Conservation (phyloP, 2,329 filamentous ascomycete genomes). For the Aspergillus clavatus region DNA sequence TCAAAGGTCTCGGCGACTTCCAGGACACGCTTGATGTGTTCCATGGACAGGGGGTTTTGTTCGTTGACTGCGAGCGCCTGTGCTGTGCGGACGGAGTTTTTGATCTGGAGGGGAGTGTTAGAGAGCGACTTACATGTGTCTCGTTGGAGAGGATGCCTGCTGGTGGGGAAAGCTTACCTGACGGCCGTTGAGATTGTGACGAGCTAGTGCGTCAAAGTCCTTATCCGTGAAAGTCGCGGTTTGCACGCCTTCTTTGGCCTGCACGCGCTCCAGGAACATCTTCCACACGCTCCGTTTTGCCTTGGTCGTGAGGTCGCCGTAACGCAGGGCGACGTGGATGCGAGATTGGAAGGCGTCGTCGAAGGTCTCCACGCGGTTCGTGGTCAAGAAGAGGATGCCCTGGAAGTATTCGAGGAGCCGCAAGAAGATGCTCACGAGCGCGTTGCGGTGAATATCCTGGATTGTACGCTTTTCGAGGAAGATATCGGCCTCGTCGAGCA, state of each 20-base stretch:
- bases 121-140: not conserved
- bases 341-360: slow-evolving; percentile 86
- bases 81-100: slow-evolving; percentile 78
- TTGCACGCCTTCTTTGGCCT: slow-evolving; percentile 57
- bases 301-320: slow-evolving; percentile 66
- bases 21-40: slow-evolving; percentile 75
- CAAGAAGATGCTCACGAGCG: slow-evolving; percentile 80
- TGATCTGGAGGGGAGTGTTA: slow-evolving; percentile 59
- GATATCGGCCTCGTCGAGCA: slow-evolving; percentile 81
- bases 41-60: slow-evolving; percentile 65
- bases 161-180: slow-evolving; percentile 45
- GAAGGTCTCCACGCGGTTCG: slow-evolving; percentile 80
- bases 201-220: slow-evolving; percentile 63
- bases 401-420: slow-evolving; percentile 87
- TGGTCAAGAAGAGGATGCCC: slow-evolving; percentile 84
- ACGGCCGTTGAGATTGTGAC: slow-evolving; percentile 64
- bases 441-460: slow-evolving; percentile 79
- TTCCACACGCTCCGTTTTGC: slow-evolving; percentile 78
- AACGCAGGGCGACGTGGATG: slow-evolving; percentile 79
- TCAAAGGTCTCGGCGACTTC: slow-evolving; percentile 80
- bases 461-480: slow-evolving; percentile 79
- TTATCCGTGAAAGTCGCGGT: slow-evolving; percentile 48
- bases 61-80: slow-evolving; percentile 78
- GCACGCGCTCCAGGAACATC: slow-evolving; percentile 73
- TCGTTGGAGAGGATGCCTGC: not conserved